phyloP scores from a whole-genome alignment of 768 basidiomycete species.

The Hypholoma fasciculare region DNA sequence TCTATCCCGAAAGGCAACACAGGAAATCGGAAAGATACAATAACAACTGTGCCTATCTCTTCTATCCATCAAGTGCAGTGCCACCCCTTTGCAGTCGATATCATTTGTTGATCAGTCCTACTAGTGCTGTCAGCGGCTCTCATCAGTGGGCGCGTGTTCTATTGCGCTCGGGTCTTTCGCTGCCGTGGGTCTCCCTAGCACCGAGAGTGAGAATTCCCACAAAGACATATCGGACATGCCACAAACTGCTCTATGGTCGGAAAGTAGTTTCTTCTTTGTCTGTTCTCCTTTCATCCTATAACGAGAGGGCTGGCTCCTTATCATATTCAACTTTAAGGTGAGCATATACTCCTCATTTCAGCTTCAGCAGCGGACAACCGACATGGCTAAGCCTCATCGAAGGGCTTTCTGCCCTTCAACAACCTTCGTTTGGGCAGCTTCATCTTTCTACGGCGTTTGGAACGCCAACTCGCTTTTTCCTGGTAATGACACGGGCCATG shows the following conservation, averaged over 20 bases:
- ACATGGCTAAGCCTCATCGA: no score
- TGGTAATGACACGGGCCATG: background rate
- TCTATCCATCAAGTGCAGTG: no score
- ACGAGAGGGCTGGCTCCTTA: background rate
- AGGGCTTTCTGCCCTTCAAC: background rate
- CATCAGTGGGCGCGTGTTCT: no score
- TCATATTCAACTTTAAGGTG: background rate
- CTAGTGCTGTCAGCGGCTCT: no score
- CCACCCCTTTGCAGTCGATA: no score
- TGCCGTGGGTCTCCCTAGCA: no score
- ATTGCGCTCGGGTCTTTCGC: no score
- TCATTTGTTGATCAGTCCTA: no score
- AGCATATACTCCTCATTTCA: background rate
- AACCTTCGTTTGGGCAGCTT: no score
- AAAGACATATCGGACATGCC: background rate
- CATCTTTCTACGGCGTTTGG: background rate
- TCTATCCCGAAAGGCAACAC: no score
- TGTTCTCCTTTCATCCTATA: background rate
- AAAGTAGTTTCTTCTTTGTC: background rate
- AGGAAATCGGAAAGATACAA: no score
- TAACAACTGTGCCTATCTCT: no score
- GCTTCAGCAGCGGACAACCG: background rate
- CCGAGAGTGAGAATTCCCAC: background rate
- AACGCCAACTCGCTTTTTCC: background rate
- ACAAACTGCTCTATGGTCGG: background rate